Conservation (phyloP, 352 stramenopile species). For the Globisporangium uncinulatum region DNA sequence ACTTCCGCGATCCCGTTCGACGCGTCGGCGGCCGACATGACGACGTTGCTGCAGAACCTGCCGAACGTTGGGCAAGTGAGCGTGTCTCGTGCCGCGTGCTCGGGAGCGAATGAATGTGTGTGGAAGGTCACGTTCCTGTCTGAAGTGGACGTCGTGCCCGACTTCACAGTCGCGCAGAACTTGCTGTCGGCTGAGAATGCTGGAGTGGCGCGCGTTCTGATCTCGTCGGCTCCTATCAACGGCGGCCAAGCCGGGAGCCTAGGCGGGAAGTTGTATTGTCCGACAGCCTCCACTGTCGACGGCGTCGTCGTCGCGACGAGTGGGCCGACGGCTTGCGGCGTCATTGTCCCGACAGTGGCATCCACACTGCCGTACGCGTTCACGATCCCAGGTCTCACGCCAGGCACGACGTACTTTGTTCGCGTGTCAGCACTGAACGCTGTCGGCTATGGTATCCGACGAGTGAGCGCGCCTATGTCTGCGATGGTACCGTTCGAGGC, state of each 20-base stretch:
- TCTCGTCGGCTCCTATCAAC: constrained; percentile 21
- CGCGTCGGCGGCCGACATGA: constrained; percentile 47
- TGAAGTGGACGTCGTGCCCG: constrained; percentile 47
- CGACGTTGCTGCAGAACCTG: constrained; percentile 88
- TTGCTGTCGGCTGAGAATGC: constrained; percentile 36
- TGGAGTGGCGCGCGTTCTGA: constrained; percentile 28
- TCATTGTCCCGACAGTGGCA: constrained; percentile 17
- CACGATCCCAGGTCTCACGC: constrained; percentile 46
- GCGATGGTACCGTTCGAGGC: constrained; percentile 61
- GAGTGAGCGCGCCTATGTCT: constrained; percentile 47
- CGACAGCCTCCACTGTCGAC: constrained; percentile 16
- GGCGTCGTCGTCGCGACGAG: constrained; percentile 11
- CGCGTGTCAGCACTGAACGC: constrained; percentile 66
- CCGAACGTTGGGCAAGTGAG: constrained; percentile 90
- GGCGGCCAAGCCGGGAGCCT: constrained; percentile 33
- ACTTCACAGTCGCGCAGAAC: constrained; percentile 38
- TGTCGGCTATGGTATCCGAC: constrained; percentile 53
- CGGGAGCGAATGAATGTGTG: constrained; percentile 49
- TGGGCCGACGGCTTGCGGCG: constrained; percentile 32
- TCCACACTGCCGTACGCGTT: constrained; percentile 36
- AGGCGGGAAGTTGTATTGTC: constrained; percentile 44
- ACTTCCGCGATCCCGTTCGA: constrained; percentile 78
- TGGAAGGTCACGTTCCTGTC: constrained; percentile 81
- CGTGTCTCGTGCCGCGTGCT: constrained; percentile 45
- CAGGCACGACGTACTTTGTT: constrained; percentile 59